Conservation (phyloP, 148 eudicot genomes). For the Chenopodium album region DNA sequence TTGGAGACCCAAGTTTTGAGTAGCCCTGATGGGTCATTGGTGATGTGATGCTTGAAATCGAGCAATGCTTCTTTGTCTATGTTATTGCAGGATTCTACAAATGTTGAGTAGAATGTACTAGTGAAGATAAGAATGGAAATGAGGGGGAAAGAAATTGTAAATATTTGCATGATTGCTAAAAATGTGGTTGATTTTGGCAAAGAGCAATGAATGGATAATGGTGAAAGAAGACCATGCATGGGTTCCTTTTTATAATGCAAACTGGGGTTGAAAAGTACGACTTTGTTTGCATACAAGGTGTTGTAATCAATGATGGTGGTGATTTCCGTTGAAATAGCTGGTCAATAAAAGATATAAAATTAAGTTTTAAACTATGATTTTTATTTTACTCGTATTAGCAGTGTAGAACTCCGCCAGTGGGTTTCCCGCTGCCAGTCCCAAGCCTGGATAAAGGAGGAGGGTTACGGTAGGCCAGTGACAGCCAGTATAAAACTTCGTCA, state of each 20-base stretch:
- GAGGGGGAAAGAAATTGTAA: conserved; percentile 10
- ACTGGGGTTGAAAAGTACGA: neutral
- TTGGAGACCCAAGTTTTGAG: conserved; percentile 52
- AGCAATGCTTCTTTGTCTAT: conserved; percentile 65
- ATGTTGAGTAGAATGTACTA: neutral
- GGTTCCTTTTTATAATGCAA: neutral
- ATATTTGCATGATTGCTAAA: conserved; percentile 16
- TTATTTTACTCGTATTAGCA: no score
- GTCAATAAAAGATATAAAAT: neutral
- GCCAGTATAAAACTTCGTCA: no score
- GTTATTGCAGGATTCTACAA: conserved; percentile 44
- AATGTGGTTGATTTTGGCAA: conserved; percentile 3
- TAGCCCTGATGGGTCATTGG: conserved; percentile 57
- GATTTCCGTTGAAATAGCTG: conserved; percentile 4
- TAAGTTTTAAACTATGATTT: no score
- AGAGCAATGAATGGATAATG: neutral
- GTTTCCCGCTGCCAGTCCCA: no score
- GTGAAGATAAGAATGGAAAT: conserved; percentile 22
- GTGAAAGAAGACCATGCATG: neutral
- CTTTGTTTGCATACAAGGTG: neutral
- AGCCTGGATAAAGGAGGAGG: no score
- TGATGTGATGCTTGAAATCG: conserved; percentile 51
- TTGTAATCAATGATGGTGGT: conserved; percentile 11
- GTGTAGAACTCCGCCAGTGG: no score
- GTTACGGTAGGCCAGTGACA: no score